Evolutionary conservation across 129 eudicot species (phyloP), one percentile per base, ranked within the genome.

Genomic region (Flaveria trinervia): DNA sequence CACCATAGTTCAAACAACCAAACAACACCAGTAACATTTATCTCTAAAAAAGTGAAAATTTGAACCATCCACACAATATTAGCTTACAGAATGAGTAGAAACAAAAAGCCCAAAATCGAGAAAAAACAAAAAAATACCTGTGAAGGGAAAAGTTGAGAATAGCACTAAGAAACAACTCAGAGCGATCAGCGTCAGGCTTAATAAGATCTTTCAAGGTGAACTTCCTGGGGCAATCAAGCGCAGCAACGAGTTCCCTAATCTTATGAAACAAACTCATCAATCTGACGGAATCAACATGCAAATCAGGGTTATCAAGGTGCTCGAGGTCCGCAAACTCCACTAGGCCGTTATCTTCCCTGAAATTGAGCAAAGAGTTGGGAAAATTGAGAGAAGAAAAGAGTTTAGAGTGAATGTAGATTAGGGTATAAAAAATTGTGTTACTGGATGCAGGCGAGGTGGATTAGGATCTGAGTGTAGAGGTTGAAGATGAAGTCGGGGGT

Each of bases 281-380:
- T 56, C 79, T 83, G 16, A 90, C 84, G 0, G 98, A 85, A 59
- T 90, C 96, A 13, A 73, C 80, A 28, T 89, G 96, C 56, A 68
- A 48, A 61, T 93, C 98, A 1, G 98, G 98, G 72, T 90, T 90
- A 77, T 91, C 98, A 0, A 93, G 76, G 49, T 86, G 89, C 76
- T 87, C 91, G 64, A 93, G 65, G 13, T 89, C 95, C 28, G 69
- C 84, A 65, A 93, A 93, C 55, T 90, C 92, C 18, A 93, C 78
- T 18, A 85, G 90, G 18, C 79, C 92, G 16, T 81, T 60, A 64
- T 90, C 97, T 41, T 93, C 98, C 88, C 98, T 90, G 88, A 60
- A 84, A 54, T 49, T 11, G 18, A 3, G 54, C 1, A 22, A 67
- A 65, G 25, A 51, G 17, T 5, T 67, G 61, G 25, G 61, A 7